Evolutionary conservation across 2,329 filamentous ascomycete species (phyloP).

Genomic region (Monosporascus ibericus): DNA sequence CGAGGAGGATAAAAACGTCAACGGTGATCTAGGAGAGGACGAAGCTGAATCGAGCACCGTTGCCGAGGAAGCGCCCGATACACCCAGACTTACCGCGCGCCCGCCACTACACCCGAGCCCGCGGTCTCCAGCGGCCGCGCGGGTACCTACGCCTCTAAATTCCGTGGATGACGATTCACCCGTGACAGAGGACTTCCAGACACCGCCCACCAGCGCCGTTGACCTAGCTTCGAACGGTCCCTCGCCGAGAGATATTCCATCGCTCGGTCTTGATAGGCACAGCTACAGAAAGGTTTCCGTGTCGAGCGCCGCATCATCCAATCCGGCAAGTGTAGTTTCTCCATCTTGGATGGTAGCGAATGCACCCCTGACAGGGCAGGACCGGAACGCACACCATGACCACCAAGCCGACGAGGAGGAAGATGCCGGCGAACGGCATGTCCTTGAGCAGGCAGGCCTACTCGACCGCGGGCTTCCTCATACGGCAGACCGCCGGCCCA

Average conservation of each 20-base stretch:
- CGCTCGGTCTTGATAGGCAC: constrained; percentile 27
- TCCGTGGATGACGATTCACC: constrained; percentile 31
- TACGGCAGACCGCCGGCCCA: constrained; percentile 35
- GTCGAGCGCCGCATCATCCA: constrained; percentile 35
- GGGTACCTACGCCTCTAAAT: constrained; percentile 24
- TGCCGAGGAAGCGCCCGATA: constrained; percentile 18
- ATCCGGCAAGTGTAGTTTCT: constrained; percentile 24
- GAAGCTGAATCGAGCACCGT: constrained; percentile 8
- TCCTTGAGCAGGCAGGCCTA: constrained; percentile 63
- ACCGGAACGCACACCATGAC: constrained; percentile 25
- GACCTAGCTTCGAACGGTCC: constrained; percentile 31
- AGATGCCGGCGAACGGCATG: constrained; percentile 61
- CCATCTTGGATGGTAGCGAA: constrained; percentile 24
- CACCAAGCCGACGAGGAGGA: constrained; percentile 35
- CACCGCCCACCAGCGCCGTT: constrained; percentile 37
- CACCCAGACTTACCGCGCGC: constrained; percentile 29
- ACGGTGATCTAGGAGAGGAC: constrained; percentile 24
- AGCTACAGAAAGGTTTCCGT: constrained; percentile 35
- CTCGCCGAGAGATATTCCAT: constrained; percentile 37
- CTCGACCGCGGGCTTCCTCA: constrained; percentile 40
- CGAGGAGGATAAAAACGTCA: constrained; percentile 62
- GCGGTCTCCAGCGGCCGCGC: constrained; percentile 28
- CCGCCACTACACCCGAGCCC: constrained; percentile 30
- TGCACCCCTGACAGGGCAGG: constrained; percentile 23
- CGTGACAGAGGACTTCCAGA: constrained; percentile 41